Base-by-base conservation (phyloP, 768 basidiomycete genomes). In the Boletellus emodensis region DNA sequence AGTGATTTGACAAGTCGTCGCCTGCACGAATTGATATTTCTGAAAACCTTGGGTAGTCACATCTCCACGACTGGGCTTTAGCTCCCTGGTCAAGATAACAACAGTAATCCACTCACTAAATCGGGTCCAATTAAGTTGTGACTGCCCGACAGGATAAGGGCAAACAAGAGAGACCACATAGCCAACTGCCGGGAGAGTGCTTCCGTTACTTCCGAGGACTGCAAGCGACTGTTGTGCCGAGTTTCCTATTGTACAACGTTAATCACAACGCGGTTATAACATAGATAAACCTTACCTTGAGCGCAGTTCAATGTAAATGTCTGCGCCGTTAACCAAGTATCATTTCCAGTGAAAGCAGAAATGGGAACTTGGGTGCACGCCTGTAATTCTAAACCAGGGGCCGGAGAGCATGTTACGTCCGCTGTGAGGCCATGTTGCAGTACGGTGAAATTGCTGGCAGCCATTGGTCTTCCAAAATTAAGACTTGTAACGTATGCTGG, bases 401-500 rank as follows among this genome's bases (percentile, higher is more conserved):
- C 20, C 22, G 24, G 42, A 13, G 37, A 17, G 30, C 53, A 54
- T 0, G 40, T 43, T 28, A 54, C 49, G n/a, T 54, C 24, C n/a
- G 53, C 53, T 8, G 48, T 54, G 1, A 54, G 39, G 20, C 48
- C 53, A 15, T 54, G 53, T 30, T 49, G 53, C 5, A 41, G 4
- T 4, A 54, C 1, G 5, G 36, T 26, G 14, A 28, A 54, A 30
- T 41, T 49, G 18, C n/a, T 26, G 24, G 24, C 5, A 26, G 24
- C 24, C 24, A 26, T 26, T 4, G 24, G 6, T 1, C 24, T 7
- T 26, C 24, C 41, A 24, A 50, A 53, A 10, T 20, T 15, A 26
- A 49, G 48, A n/a, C 34, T 32, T 4, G 45, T 40, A 4, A 33
- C 11, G 5, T 14, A 40, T n/a, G 14, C 4, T 28, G 37, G 6